These are phyloP conservation scores for Panellus pusillus DNA, from an alignment of 768 basidiomycete species.

Conservation along the genomic window DNA sequence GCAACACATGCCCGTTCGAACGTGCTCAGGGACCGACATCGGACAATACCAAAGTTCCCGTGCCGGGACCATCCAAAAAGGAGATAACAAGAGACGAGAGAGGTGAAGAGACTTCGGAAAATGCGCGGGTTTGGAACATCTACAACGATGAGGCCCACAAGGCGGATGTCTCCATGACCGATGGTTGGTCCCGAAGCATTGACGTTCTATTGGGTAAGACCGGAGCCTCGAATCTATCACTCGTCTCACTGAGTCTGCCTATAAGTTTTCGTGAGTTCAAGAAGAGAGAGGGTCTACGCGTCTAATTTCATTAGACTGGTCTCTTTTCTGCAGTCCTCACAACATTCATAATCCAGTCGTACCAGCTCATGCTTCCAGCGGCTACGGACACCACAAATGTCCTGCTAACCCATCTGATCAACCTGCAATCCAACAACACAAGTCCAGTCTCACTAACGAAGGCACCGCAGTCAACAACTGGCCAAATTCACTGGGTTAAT, in stretches of 20 bases:
- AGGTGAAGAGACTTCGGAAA: conserved; percentile 35
- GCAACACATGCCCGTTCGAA: not conserved
- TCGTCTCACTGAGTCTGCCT: conserved; percentile 13
- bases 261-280: conserved; percentile 41
- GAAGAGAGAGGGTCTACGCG: not conserved
- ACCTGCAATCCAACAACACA: conserved; percentile 25
- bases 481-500: conserved; percentile 40
- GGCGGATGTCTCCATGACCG: conserved; percentile 34
- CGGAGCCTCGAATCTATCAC: not conserved
- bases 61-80: not conserved
- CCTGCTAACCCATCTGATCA: conserved; percentile 33
- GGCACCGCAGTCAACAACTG: conserved; percentile 15
- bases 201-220: conserved; percentile 44
- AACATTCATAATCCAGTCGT: conserved; percentile 44
- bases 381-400: conserved; percentile 35
- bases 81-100: conserved; percentile 25
- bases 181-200: conserved; percentile 43
- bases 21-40: conserved; percentile 5
- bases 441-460: conserved; percentile 5
- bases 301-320: conserved; percentile 33
- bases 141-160: conserved; percentile 42
- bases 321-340: conserved; percentile 45
- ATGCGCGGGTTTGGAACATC: conserved; percentile 40
- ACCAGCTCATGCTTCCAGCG: conserved; percentile 37
- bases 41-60: conserved; percentile 5